Evolutionary conservation across 2,329 filamentous ascomycete species (phyloP), one percentile per base, ranked within the genome.

Genomic region (Chaetomiaceae sp.): DNA sequence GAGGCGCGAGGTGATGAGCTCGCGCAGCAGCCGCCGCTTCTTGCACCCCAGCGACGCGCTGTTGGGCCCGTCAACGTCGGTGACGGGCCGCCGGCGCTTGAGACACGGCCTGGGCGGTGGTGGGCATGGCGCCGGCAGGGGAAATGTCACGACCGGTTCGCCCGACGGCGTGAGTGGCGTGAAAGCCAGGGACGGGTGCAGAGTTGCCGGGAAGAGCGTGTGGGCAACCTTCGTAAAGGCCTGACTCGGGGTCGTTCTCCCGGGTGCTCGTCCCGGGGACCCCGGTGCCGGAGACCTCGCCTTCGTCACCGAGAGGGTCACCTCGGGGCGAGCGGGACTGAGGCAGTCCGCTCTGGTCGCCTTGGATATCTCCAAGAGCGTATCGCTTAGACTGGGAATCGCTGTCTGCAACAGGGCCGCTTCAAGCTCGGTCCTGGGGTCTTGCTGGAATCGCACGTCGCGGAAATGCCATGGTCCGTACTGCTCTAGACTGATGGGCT

Each of bases 1-100:
- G 0, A 89, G 80, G 7, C 84, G 78, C 19, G 84, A 88, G 1
- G 87, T 89, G 63, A 88, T 81, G 39, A 89, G 75, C 19, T 78
- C 69, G 2, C 81, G 71, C 1, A 83, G 77, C 4, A 89, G 70
- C 3, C 86, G 77, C 22, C 86, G 80, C 68, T 89, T 89, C 74
- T 90, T 89, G 65, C 71, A 75, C 65, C 73, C 65, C 53, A 82
- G 59, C n/a, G 59, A 62, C 25, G 72, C 72, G 0, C 78, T 80
- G 60, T 75, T 72, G 47, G 74, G 78, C 50, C 76, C 81, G 55
- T 86, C 83, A 39, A 86, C 78, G 58, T 87, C 83, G 33, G 79
- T 75, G 2, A 71, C 59, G 5, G 75, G 69, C 22, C 84, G 77
- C 19, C 67, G 64, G 29, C 83, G 77, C 63, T 85, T 85, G 47